phyloP scores from a whole-genome alignment of 1,139 yeast genomes.

The Candida tropicalis region DNA sequence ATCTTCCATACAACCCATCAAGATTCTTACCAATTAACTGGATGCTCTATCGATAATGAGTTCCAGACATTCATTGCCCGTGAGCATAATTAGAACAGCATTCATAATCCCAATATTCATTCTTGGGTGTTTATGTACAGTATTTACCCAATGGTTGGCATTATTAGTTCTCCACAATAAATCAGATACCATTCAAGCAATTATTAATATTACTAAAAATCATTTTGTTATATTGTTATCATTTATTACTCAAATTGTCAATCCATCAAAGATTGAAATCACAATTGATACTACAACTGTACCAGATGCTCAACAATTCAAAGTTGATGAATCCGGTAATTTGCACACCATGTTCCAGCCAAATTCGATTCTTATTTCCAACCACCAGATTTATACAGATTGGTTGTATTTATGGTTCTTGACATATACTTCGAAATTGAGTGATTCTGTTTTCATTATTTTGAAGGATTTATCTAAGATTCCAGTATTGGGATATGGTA shows the following conservation, averaged over 20 bases:
- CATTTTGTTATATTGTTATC: constrained; percentile 53
- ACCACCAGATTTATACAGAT: constrained; percentile 93
- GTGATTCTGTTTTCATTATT: constrained; percentile 69
- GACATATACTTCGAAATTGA: constrained; percentile 66
- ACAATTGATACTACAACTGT: constrained; percentile 36
- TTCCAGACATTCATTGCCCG: constrained; percentile 20
- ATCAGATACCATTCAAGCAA: constrained; percentile 33
- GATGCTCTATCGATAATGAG: constrained; percentile 8
- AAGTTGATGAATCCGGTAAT: constrained; percentile 25
- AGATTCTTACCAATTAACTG: no score
- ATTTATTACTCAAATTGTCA: constrained; percentile 42
- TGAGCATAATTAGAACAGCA: constrained; percentile 31
- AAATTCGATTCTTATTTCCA: constrained; percentile 69
- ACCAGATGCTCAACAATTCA: constrained; percentile 23
- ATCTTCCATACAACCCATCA: no score
- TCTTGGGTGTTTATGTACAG: constrained; percentile 48
- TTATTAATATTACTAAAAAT: constrained; percentile 49
- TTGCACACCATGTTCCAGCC: constrained; percentile 39
- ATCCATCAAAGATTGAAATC: constrained; percentile 45
- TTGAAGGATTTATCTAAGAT: constrained; percentile 74
- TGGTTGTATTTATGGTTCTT: constrained; percentile 95
- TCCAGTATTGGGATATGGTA: constrained; percentile 87
- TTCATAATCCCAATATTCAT: constrained; percentile 38
- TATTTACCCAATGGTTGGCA: constrained; percentile 45
- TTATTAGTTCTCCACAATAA: constrained; percentile 25